These are phyloP conservation scores for Vitis hybrid DNA, from an alignment of 177 flowering plant genomes.

Conservation along the genomic window DNA sequence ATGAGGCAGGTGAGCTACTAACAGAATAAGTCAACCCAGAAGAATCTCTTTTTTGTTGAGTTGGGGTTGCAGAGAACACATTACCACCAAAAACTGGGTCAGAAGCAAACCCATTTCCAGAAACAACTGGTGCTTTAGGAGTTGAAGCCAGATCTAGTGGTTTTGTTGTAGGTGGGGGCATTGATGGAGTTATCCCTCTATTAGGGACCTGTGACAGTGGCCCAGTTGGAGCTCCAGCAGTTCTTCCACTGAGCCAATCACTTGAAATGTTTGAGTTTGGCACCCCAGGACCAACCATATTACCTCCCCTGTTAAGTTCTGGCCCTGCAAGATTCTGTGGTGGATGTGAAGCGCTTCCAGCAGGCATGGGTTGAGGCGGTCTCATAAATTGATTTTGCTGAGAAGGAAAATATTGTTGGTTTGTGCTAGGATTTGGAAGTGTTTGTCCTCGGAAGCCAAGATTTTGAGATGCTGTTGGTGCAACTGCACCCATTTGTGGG, in stretches of 20 bases:
- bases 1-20: conserved; percentile 38
- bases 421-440: conserved; percentile 35
- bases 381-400: conserved; percentile 53
- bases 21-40: conserved; percentile 34
- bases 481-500: conserved; percentile 34
- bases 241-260: conserved; percentile 58
- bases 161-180: conserved; percentile 30
- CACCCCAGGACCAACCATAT: conserved; percentile 31
- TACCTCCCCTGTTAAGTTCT: conserved; percentile 39
- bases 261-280: conserved; percentile 43
- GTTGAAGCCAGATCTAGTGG: conserved; percentile 31
- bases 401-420: conserved; percentile 50
- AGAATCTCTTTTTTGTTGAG: conserved; percentile 44
- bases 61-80: conserved; percentile 49
- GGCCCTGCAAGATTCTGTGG: conserved; percentile 35
- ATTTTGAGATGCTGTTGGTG: conserved; percentile 44
- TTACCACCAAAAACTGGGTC: conserved; percentile 60
- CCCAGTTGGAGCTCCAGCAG: conserved; percentile 30
- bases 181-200: conserved; percentile 36
- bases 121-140: conserved; percentile 32
- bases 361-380: conserved; percentile 46
- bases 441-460: conserved; percentile 60
- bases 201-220: conserved; percentile 26
- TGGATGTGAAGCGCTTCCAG: conserved; percentile 41
- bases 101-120: conserved; percentile 68